Evolutionary conservation across 371 early-diverging fungal species (phyloP), one percentile per base, ranked within the genome.

Genomic region (Mucor mucedo): DNA sequence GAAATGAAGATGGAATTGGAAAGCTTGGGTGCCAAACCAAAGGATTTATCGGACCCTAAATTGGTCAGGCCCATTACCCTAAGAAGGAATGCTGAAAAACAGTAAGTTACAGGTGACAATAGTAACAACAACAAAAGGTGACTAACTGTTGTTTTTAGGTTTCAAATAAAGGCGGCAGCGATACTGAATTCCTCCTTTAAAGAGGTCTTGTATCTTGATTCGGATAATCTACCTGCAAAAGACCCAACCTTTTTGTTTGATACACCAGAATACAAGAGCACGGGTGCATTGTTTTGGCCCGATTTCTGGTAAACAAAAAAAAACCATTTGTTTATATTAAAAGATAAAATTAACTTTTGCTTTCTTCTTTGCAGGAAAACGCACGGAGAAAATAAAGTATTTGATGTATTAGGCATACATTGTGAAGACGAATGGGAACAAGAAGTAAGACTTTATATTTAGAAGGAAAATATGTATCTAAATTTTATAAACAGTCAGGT

Each of bases 211-310:
- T 84, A 83, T 45, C 56, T 87, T 13, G 87, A 87, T 59, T 78
- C 82, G n/a, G 87, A 87, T 57, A 83, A 84, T 53, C 62, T 73
- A 1, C 77, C 80, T 5, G 63, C 78, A 0, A 50, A 61, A 16
- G 80, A 87, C 33, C 85, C 84, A 1, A 62, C 79, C 2, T 77
- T 73, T 33, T 55, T 85, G 27, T 87, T 87, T 65, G 69, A 78
- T 35, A 66, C 68, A 7, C 38, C 57, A n/a, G 76, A 68, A 42
- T 87, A 76, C 55, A 63, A 67, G 44, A 38, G 53, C n/a, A 78
- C 70, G 8, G 84, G 85, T 30, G 83, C 81, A 0, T 47, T 87
- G 29, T 82, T 87, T 44, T 87, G 87, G 87, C 82, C 82, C 0
- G 87, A 87, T 57, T 84, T 76, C 53, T 84, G 86, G 78, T 76